Conservation (phyloP, 2,329 filamentous ascomycete species). For the Nannizziopsis arthrosporioides region DNA sequence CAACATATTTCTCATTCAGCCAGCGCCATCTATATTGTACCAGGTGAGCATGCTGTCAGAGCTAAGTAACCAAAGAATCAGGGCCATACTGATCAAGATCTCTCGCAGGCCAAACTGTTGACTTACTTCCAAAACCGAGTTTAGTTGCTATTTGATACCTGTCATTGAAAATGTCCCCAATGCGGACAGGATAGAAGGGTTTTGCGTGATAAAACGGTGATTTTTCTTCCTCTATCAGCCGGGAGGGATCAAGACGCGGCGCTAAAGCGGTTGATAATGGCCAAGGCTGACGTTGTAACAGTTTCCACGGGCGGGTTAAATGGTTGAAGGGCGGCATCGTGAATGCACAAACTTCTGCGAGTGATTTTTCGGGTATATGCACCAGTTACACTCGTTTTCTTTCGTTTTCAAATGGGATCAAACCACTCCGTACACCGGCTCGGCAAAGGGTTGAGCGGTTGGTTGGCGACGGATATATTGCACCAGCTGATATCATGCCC, state of each 20-base stretch:
- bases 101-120: conserved; percentile 16
- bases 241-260: conserved; percentile 1
- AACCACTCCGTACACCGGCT: too few relatives aligned
- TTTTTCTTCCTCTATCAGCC: conserved; percentile 10
- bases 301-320: background rate
- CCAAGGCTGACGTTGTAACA: conserved; percentile 2
- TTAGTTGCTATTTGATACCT: conserved; percentile 16
- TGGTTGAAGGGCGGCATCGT: background rate
- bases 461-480: too few relatives aligned
- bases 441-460: too few relatives aligned
- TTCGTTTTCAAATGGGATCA: too few relatives aligned
- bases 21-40: conserved; percentile 19
- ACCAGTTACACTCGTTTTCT: too few relatives aligned
- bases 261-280: background rate
- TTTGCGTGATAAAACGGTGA: conserved; percentile 7
- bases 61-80: conserved; percentile 7
- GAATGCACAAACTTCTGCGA: too few relatives aligned
- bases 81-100: conserved; percentile 8
- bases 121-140: conserved; percentile 15
- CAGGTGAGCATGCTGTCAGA: background rate
- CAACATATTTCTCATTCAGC: conserved; percentile 22
- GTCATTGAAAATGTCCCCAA: conserved; percentile 4
- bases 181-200: conserved; percentile 5
- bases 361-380: too few relatives aligned
- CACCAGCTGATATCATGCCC: too few relatives aligned